These are phyloP conservation scores for Globisporangium sylvaticum DNA, from an alignment of 352 stramenopile species.

Conservation along the genomic window DNA sequence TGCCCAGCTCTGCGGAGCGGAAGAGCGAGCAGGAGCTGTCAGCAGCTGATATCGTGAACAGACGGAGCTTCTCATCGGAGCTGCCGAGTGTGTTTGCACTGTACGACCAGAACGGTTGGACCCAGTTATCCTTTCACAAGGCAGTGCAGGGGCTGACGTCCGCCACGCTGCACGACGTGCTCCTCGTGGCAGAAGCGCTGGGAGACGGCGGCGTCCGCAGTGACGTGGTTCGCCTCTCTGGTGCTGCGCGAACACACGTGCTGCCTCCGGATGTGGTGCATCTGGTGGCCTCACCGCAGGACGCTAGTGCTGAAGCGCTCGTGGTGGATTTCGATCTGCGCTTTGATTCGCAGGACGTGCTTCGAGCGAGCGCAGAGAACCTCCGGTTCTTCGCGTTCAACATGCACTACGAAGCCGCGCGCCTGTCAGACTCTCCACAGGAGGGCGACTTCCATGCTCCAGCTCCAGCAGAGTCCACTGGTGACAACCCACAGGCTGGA, in stretches of 20 bases:
- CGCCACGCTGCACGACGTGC: conserved; percentile 56
- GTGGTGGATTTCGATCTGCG: conserved; percentile 37
- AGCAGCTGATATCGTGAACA: conserved; percentile 26
- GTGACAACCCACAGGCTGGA: neutral
- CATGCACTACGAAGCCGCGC: conserved; percentile 47
- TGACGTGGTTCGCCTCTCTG: conserved; percentile 21
- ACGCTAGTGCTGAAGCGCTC: conserved; percentile 41
- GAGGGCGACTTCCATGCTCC: neutral
- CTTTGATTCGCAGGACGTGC: conserved; percentile 38
- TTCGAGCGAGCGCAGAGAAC: conserved; percentile 19
- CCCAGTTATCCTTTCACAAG: conserved; percentile 25
- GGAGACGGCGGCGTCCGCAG: conserved; percentile 51
- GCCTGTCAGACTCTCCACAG: neutral
- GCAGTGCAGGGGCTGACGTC: conserved; percentile 26
- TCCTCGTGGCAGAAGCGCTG: conserved; percentile 50
- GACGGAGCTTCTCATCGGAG: conserved; percentile 16
- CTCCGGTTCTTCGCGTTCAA: conserved; percentile 43
- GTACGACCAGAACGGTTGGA: conserved; percentile 21
- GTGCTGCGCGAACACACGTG: conserved; percentile 48
- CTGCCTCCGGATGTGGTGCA: conserved; percentile 38
- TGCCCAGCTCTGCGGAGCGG: conserved; percentile 22
- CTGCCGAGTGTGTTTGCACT: conserved; percentile 26
- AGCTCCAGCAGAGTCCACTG: neutral
- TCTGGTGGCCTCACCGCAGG: conserved; percentile 17
- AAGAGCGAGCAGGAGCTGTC: conserved; percentile 11